Evolutionary conservation across 257 asterid species (phyloP).

Genomic region (Echites panduratus): DNA sequence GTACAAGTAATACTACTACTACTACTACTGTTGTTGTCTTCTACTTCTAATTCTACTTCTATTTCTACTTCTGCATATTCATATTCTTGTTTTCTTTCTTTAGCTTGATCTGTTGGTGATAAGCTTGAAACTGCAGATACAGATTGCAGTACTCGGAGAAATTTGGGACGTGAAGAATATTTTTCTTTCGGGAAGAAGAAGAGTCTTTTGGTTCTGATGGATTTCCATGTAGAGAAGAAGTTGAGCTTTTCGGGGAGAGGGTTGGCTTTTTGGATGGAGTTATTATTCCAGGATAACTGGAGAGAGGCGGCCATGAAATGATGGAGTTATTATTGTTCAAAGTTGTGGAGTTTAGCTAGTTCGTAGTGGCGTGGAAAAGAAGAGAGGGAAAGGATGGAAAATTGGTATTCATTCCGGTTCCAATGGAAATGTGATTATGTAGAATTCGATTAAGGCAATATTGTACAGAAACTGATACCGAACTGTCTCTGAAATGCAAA

Average conservation of each 20-base stretch:
- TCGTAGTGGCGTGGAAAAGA: not conserved
- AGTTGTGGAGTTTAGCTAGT: not conserved
- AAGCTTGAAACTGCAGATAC: conserved; percentile 33
- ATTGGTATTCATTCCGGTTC: not conserved
- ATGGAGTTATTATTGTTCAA: not conserved
- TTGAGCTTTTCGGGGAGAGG: not conserved
- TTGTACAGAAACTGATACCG: too few species aligned
- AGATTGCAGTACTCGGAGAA: conserved; percentile 2
- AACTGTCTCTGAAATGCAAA: too few species aligned
- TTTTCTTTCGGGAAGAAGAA: not conserved
- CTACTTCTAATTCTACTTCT: too few species aligned
- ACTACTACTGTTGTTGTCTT: not conserved
- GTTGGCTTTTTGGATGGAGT: conserved; percentile 17
- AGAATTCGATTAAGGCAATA: too few species aligned
- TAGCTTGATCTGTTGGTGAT: conserved; percentile 9
- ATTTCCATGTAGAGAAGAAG: conserved; percentile 6
- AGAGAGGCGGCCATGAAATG: conserved; percentile 38
- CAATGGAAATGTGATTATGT: not conserved
- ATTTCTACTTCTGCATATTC: conserved; percentile 9
- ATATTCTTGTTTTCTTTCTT: conserved; percentile 15
- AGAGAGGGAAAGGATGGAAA: not conserved
- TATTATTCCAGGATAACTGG: conserved; percentile 25
- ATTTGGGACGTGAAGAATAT: conserved; percentile 8
- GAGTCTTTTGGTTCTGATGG: not conserved
- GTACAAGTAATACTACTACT: too few species aligned